phyloP scores from a whole-genome alignment of 1,284 basidiomycete species.

The Bondarzewia mesenterica region DNA sequence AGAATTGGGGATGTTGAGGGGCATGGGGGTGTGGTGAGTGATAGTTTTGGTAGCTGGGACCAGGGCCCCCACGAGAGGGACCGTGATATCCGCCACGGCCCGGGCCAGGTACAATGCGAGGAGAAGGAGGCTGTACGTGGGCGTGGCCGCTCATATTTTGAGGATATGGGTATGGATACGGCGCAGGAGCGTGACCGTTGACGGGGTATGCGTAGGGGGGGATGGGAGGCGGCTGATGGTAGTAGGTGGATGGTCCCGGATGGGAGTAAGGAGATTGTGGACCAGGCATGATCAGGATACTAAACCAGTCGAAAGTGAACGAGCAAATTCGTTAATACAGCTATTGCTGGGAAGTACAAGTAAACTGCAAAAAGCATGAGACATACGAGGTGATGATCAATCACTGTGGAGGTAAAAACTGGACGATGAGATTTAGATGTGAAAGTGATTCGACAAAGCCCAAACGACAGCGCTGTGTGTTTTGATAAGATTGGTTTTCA shows the following conservation, averaged over 20 bases:
- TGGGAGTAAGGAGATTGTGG: constrained; percentile 25
- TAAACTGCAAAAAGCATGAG: neutral
- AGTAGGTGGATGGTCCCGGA: constrained; percentile 25
- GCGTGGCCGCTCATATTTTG: constrained; percentile 12
- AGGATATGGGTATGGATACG: constrained; percentile 12
- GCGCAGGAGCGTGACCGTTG: constrained; percentile 9
- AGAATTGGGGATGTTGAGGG: constrained; percentile 5
- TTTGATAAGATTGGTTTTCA: no score
- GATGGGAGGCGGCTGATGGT: constrained; percentile 20
- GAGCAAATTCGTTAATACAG: neutral
- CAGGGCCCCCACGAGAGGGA: constrained; percentile 7
- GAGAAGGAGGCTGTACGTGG: constrained; percentile 9
- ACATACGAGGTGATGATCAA: neutral
- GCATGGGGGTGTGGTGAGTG: constrained; percentile 9
- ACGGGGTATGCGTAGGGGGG: constrained; percentile 20
- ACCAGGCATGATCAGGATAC: constrained; percentile 20
- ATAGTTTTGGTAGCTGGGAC: constrained; percentile 10
- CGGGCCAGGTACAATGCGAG: constrained; percentile 7
- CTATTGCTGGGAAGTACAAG: neutral
- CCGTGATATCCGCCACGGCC: constrained; percentile 10
- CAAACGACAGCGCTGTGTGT: neutral
- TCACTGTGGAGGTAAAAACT: neutral
- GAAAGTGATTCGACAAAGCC: neutral
- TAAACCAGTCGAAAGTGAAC: neutral
- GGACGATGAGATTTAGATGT: no score